Conservation (phyloP, 2,329 filamentous ascomycete genomes). For the Peltaster fructicola region DNA sequence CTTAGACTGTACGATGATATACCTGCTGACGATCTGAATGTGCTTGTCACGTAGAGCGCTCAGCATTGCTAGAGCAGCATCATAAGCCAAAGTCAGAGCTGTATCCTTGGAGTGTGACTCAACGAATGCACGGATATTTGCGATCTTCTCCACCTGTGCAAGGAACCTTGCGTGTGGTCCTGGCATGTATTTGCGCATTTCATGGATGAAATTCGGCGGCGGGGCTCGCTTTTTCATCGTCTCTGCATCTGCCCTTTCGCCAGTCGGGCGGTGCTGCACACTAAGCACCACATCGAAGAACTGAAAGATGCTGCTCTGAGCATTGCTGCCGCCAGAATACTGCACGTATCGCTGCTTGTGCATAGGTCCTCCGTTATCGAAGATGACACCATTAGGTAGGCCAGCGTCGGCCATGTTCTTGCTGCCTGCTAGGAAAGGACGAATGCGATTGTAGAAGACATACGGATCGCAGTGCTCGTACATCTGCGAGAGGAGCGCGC, state of each 20-base stretch:
- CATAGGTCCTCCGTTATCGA: slow-evolving; percentile 50
- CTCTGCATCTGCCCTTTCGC: slow-evolving; percentile 37
- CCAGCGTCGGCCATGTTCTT: slow-evolving; percentile 97
- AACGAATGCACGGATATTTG: slow-evolving; percentile 79
- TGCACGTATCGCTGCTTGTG: slow-evolving; percentile 48
- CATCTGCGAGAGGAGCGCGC: slow-evolving; percentile 64
- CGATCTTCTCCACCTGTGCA: slow-evolving; percentile 55
- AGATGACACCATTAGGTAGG: slow-evolving; percentile 69
- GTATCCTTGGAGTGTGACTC: slow-evolving; percentile 42
- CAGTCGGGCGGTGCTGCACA: slow-evolving; percentile 78
- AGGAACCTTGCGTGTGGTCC: slow-evolving; percentile 81
- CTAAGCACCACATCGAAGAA: slow-evolving; percentile 91
- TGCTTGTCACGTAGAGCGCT: slow-evolving; percentile 75
- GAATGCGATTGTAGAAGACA: slow-evolving; percentile 88
- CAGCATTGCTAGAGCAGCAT: slow-evolving; percentile 72
- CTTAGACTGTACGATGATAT: slow-evolving; percentile 78
- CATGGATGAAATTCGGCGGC: slow-evolving; percentile 70
- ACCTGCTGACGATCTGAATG: slow-evolving; percentile 87
- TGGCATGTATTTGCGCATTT: slow-evolving; percentile 97
- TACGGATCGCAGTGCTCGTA: slow-evolving; percentile 89
- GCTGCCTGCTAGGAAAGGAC: slow-evolving; percentile 88
- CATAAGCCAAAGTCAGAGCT: slow-evolving; percentile 62
- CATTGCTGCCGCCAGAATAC: slow-evolving; percentile 87
- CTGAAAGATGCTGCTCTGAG: slow-evolving; percentile 89
- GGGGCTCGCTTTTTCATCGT: slow-evolving; percentile 24